Conservation (phyloP, 805 yeast species). For the Wickerhamiella lipophila region DNA sequence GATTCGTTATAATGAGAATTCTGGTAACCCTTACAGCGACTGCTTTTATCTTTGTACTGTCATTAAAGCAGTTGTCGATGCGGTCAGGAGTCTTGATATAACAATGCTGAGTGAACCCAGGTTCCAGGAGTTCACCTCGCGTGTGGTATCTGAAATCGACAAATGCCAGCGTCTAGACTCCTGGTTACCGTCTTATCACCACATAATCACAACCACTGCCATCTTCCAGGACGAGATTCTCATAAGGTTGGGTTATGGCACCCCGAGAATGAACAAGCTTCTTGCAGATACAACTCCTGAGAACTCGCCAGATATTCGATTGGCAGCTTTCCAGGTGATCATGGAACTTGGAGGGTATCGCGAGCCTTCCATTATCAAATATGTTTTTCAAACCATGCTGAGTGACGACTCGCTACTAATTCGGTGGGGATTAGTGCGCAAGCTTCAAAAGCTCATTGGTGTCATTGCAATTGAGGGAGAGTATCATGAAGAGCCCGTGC, state of each 20-base stretch:
- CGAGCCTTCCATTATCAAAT: constrained; percentile 45
- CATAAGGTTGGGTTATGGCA: constrained; percentile 42
- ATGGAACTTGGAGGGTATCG: constrained; percentile 66
- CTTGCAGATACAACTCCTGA: constrained; percentile 39
- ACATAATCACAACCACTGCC: constrained; percentile 42
- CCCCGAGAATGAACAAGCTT: constrained; percentile 42
- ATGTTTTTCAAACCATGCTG: constrained; percentile 45
- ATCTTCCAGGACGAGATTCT: constrained; percentile 48
- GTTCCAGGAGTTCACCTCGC: constrained; percentile 30
- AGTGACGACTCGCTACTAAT: constrained; percentile 45
- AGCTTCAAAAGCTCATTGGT: constrained; percentile 44
- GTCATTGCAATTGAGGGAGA: constrained; percentile 53
- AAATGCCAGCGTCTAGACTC: constrained; percentile 68
- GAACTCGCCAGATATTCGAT: constrained; percentile 41
- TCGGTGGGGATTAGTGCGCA: constrained; percentile 37
- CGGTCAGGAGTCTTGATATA: constrained; percentile 23
- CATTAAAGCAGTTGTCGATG: constrained; percentile 40
- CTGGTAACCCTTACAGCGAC: constrained; percentile 65
- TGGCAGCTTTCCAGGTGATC: constrained; percentile 58
- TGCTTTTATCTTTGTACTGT: constrained; percentile 49
- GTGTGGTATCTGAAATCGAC: constrained; percentile 53
- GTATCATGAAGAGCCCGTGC: constrained; percentile 2
- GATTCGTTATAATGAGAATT: constrained; percentile 73
- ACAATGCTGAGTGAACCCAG: constrained; percentile 12
- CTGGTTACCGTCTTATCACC: constrained; percentile 68